Base-by-base conservation (phyloP, 257 asterid genomes). In the Catharanthus roseus region DNA sequence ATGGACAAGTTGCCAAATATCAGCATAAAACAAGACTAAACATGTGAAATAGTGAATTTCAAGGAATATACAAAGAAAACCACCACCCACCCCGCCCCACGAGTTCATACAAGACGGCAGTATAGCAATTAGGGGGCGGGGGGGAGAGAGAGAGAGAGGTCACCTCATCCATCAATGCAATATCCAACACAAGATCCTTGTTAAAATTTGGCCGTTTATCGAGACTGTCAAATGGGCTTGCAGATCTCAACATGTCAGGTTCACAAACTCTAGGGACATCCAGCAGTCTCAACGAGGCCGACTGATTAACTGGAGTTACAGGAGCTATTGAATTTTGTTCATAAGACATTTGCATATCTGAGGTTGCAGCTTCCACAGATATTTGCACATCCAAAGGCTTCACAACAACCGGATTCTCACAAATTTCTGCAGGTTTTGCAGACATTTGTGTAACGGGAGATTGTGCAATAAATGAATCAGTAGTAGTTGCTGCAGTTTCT, bases 301-400 rank as follows among this genome's bases (percentile, higher is more conserved):
- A 65, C 58, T 68, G 79, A 55, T 85, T 68, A 70, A 82, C 79
- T 45, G 95, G 93, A 63, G 96, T 85, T 73, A 79, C 83, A 53
- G 95, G 95, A 78, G 90, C 93, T 71, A 85, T 80, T 31, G 88
- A 79, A 64, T 76, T 74, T 75, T 77, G 86, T 70, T 83, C 84
- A 8, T 24, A 67, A 70, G 79, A 69, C 60, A 50, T 69, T 64
- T 72, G 69, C 70, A 47, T 60, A 29, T 42, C 18, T 4, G 79
- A 58, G 58, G 78, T 68, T 75, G 50, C 68, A 5, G 34, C 68
- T 38, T 68, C 80, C 62, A 67, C 70, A 69, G 29, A 67, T 56
- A 50, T 69, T 58, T 70, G 74, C 68, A 28, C 53, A 36, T 33
- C 11, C 18, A 73, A 58, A 69, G 77, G 69, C 70, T 56, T 80